A percentile compares a stretch with the other conserved stretches of the same genome.
These are phyloP conservation scores for Dothiorella sarmentorum DNA, from an alignment of 2,329 filamentous ascomycete species.

Conservation along the genomic window DNA sequence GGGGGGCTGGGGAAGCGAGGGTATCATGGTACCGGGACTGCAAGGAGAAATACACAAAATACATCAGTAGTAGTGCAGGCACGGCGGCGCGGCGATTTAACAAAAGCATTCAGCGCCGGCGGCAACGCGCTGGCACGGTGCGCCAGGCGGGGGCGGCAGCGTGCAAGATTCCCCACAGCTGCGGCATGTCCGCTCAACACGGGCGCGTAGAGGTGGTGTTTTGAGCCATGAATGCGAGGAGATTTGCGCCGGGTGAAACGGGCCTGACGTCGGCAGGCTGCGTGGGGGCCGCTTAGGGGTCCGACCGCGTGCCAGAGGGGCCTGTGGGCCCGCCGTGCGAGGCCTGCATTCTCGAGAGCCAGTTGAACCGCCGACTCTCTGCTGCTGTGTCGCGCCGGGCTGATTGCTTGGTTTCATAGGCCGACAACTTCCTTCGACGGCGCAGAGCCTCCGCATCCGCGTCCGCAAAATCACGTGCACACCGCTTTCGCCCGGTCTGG, in stretches of 20 bases:
- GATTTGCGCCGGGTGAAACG: conserved; percentile 12
- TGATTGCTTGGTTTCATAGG: too few species aligned
- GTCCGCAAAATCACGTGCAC: too few species aligned
- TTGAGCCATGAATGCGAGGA: conserved; percentile 7
- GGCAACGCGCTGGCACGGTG: background rate
- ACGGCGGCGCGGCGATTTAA: background rate
- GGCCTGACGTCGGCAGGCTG: background rate
- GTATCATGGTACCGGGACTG: conserved; percentile 15
- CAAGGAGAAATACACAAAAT: conserved; percentile 3
- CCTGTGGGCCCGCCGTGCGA: background rate
- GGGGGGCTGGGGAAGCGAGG: conserved; percentile 14
- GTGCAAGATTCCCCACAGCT: background rate
- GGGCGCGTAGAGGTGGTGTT: conserved; percentile 15
- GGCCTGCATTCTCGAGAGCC: conserved; percentile 10
- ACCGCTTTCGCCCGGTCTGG: too few species aligned
- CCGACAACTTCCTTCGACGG: too few species aligned
- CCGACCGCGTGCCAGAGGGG: conserved; percentile 5
- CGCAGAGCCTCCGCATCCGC: background rate
- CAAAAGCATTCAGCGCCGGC: background rate
- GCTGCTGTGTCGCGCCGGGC: conserved; percentile 7
- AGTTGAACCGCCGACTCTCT: conserved; percentile 8
- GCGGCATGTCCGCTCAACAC: conserved; percentile 14
- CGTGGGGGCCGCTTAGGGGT: background rate
- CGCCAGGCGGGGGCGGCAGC: background rate
- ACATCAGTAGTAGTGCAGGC: background rate